Evolutionary conservation across 345 rosid genomes (phyloP), one percentile per base, ranked within the genome.

Genomic region (Excoecaria agallocha): DNA sequence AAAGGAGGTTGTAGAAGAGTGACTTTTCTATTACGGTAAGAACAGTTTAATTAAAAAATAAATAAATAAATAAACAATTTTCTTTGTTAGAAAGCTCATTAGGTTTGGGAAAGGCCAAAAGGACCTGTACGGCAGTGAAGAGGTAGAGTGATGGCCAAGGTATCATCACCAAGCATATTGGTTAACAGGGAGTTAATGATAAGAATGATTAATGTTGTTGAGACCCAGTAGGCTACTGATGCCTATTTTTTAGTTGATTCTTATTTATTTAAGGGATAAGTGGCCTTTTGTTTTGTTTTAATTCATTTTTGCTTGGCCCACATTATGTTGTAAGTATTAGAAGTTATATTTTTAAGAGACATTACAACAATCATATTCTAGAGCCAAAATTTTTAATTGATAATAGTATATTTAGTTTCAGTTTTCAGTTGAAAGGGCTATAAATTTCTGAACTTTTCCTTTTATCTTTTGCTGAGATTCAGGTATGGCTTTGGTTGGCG

Each of bases 401-500:
- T 49, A 38, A 41, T 62, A 19, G 38, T 17, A 9, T 15, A 49
- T n/a, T n/a, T 37, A 66, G 54, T 41, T 69, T 22, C 55, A 56
- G 48, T 39, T 11, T 51, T 60, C 45, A 35, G 35, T 45, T 77
- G 59, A 30, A 25, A 25, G 67, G 16, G 11, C 59, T 71, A 56
- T 37, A 58, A 63, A 59, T 35, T n/a, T 74, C 49, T 37, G 1
- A 11, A 54, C 52, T 5, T 22, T n/a, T 63, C 63, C 15, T 54
- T 79, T 57, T 38, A 62, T n/a, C 46, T 37, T 43, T 64, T 46
- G 37, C 65, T 72, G 74, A 52, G 72, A 69, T 82, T 75, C 84
- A 94, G 98, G 78, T 94, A 94, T 79, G 97, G 89, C 59, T 84
- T 89, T 60, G 98, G 98, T 65, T 94, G 98, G 98, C 82, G 96